These are phyloP conservation scores for Paralagenidium karlingii DNA, from an alignment of 352 stramenopile genomes.

Conservation along the genomic window DNA sequence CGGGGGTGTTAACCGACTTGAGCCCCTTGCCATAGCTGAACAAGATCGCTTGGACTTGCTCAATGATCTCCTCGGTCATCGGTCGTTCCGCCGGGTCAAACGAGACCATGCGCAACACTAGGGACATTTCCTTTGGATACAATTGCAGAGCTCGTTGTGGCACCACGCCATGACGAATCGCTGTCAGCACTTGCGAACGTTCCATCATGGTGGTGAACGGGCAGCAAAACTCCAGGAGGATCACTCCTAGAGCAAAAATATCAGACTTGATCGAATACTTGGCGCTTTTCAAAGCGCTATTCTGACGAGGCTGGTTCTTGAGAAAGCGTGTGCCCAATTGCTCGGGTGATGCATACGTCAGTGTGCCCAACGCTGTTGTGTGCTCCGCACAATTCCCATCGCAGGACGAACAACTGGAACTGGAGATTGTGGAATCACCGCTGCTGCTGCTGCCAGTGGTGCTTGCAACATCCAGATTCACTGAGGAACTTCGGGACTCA, in stretches of 20 bases:
- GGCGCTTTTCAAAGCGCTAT: constrained; percentile 44
- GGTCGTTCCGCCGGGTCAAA: constrained; percentile 56
- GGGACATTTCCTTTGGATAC: constrained; percentile 54
- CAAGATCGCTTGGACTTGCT: too few species aligned
- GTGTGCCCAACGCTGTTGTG: constrained; percentile 68
- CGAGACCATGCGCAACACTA: constrained; percentile 68
- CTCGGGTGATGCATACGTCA: constrained; percentile 80
- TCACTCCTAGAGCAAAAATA: constrained; percentile 72
- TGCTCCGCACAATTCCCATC: constrained; percentile 34
- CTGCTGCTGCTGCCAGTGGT: constrained; percentile 10
- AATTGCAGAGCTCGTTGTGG: constrained; percentile 40
- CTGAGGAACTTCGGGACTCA: neutral
- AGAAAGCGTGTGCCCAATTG: constrained; percentile 56
- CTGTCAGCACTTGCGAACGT: constrained; percentile 67
- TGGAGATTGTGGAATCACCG: constrained; percentile 1
- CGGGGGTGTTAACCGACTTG: too few species aligned
- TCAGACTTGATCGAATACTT: constrained; percentile 79
- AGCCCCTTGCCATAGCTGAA: too few species aligned
- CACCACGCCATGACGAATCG: constrained; percentile 64
- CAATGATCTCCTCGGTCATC: neutral
- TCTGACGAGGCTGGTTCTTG: constrained; percentile 17
- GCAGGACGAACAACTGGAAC: neutral
- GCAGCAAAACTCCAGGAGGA: constrained; percentile 74
- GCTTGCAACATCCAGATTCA: too few species aligned
- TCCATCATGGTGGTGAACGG: constrained; percentile 82